A percentile compares a stretch with the other conserved stretches of the same genome.
phyloP scores from a whole-genome alignment of 805 yeast species.

The Lipomyces sp. region DNA sequence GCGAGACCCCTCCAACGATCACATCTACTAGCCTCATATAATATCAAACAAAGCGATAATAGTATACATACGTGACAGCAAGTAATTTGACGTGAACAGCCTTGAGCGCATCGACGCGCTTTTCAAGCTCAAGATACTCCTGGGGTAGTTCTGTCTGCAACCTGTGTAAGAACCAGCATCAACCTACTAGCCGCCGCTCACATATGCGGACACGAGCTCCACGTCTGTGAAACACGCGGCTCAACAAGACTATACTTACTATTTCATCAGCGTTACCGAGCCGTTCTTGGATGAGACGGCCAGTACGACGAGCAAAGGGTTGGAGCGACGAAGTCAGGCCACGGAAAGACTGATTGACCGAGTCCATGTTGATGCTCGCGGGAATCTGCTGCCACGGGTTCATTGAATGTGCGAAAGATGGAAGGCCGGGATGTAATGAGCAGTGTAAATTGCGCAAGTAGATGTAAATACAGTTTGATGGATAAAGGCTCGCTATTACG shows the following conservation, averaged over 20 bases:
- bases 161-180: constrained; percentile 3
- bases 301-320: constrained; percentile 80
- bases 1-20: not conserved
- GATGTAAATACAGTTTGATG: not conserved
- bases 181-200: not conserved
- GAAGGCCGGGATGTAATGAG: not conserved
- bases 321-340: constrained; percentile 55
- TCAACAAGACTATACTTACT: constrained; percentile 33
- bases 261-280: constrained; percentile 82
- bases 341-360: constrained; percentile 48
- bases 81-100: constrained; percentile 64
- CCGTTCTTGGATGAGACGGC: constrained; percentile 75
- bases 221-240: not conserved
- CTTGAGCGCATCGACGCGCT: constrained; percentile 73
- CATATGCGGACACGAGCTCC: not conserved
- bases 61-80: constrained; percentile 51
- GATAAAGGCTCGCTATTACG: not conserved
- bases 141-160: constrained; percentile 73
- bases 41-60: constrained; percentile 19
- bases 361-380: constrained; percentile 37
- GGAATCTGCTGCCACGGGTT: constrained; percentile 28
- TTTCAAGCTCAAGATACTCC: constrained; percentile 76
- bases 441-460: not conserved
- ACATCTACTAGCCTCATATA: not conserved
- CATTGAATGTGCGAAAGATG: constrained; percentile 16